Conservation (phyloP, 1,284 basidiomycete genomes). For the Trametes polyzona region DNA sequence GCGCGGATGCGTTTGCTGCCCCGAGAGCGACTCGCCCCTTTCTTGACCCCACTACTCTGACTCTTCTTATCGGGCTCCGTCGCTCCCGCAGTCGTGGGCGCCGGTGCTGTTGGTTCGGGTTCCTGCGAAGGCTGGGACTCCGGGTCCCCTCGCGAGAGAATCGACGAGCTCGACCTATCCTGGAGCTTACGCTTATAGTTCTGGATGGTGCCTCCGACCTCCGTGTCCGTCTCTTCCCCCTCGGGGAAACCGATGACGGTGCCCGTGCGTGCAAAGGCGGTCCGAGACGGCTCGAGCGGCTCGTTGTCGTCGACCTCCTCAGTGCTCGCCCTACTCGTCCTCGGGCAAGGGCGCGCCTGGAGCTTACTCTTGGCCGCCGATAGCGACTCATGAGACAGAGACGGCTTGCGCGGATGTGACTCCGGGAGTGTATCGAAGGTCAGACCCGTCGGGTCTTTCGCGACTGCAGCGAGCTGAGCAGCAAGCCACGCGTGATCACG, state of each 20-base stretch:
- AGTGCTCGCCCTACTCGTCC: neutral
- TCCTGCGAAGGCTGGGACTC: neutral
- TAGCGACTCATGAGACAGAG: neutral
- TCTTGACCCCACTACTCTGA: neutral
- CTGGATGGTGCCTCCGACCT: neutral
- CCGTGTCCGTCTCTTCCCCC: neutral
- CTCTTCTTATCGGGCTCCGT: neutral
- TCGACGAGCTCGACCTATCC: slow-evolving; percentile 13
- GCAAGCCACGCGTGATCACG: slow-evolving; percentile 69
- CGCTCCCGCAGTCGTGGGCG: neutral
- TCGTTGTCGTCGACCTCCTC: neutral
- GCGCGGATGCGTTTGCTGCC: neutral
- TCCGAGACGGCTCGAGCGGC: neutral
- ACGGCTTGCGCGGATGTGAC: neutral
- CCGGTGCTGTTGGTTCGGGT: too few relatives aligned
- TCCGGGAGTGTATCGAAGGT: neutral
- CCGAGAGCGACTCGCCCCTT: neutral
- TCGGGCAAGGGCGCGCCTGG: slow-evolving; percentile 32
- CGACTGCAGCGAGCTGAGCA: neutral
- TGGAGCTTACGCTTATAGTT: slow-evolving; percentile 25
- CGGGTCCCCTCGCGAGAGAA: slow-evolving; percentile 3
- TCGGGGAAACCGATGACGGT: neutral
- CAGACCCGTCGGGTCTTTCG: neutral
- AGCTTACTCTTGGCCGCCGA: neutral
- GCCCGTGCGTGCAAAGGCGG: neutral